These are phyloP conservation scores for Leucaena leucocephala DNA, from an alignment of 306 rosid genomes.

Conservation along the genomic window DNA sequence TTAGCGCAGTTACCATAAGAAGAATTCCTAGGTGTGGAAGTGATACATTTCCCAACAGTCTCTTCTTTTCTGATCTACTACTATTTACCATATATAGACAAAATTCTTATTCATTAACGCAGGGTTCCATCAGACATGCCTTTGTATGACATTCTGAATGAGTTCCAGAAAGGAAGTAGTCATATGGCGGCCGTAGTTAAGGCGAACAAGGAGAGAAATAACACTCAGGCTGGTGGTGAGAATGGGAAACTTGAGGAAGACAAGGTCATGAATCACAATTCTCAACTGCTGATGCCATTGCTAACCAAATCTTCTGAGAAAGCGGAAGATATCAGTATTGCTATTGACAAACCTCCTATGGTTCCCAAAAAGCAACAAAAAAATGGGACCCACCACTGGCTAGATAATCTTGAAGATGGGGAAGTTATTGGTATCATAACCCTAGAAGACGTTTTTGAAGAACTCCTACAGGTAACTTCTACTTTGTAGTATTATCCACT, in stretches of 20 bases:
- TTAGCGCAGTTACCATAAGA: slow-evolving; percentile 57
- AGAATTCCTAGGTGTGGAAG: slow-evolving; percentile 84
- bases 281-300: slow-evolving; percentile 69
- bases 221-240: slow-evolving; percentile 31
- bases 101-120: slow-evolving; percentile 36
- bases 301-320: slow-evolving; percentile 51
- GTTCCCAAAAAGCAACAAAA: slow-evolving; percentile 38
- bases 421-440: slow-evolving; percentile 95
- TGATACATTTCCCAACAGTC: slow-evolving; percentile 7
- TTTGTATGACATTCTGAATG: slow-evolving; percentile 89
- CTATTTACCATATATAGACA: neutral
- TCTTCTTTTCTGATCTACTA: slow-evolving; percentile 11
- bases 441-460: slow-evolving; percentile 94
- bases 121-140: slow-evolving; percentile 98
- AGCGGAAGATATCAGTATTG: slow-evolving; percentile 48
- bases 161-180: slow-evolving; percentile 96
- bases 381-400: slow-evolving; percentile 41
- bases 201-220: slow-evolving; percentile 53
- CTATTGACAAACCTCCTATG: slow-evolving; percentile 56
- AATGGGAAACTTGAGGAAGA: slow-evolving; percentile 52
- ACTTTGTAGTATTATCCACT: slow-evolving; percentile 21
- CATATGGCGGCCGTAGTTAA: slow-evolving; percentile 99
- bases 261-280: slow-evolving; percentile 35
- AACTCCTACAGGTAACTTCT: slow-evolving; percentile 82
- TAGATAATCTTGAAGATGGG: slow-evolving; percentile 76